Evolutionary conservation across 495 filamentous ascomycete genomes (phyloP), one percentile per base, ranked within the genome.

Genomic region (Viridothelium virens): DNA sequence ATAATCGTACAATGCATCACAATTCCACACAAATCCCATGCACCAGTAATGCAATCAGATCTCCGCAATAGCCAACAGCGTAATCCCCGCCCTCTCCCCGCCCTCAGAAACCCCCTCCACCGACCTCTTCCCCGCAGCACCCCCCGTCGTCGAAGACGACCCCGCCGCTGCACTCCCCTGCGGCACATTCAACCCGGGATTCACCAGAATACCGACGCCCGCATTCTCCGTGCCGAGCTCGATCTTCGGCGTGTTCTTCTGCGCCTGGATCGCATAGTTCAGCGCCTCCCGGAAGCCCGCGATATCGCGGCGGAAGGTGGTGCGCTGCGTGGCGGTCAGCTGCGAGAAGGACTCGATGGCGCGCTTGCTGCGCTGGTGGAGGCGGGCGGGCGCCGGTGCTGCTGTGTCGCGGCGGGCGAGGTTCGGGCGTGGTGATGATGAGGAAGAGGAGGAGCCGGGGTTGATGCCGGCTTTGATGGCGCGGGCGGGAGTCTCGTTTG

Each of bases 41-140:
- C 25, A 59, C 5, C 18, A 59, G 25, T 25, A 25, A 25, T 25
- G 25, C 25, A 31, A 31, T 65, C 41, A 56, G 33, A 73, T 68
- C 48, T 73, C 71, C n/a, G 71, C 71, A 66, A 73, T 73, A 14
- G 71, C 71, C 18, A 73, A 66, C 48, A 73, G 69, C 1, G 71
- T 73, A 64, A 73, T 73, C 53, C 53, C 53, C 4, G 53, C 53
- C 36, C 68, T 73, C 38, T 65, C 68, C 36, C 70, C 69, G 1
- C 62, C 62, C 38, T 67, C 69, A 63, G 69, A 67, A 25, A 68
- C 61, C 31, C 66, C 71, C 38, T 68, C 67, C 31, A 59, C 3
- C 10, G 53, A 59, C 31, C 53, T 59, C 53, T 59, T 59, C 25
- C 25, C 53, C 2, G 25, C 53, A 18, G 25, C 25, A 7, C 64